Base-by-base conservation (phyloP, 305 asterid genomes). In the Solanum hybrid region DNA sequence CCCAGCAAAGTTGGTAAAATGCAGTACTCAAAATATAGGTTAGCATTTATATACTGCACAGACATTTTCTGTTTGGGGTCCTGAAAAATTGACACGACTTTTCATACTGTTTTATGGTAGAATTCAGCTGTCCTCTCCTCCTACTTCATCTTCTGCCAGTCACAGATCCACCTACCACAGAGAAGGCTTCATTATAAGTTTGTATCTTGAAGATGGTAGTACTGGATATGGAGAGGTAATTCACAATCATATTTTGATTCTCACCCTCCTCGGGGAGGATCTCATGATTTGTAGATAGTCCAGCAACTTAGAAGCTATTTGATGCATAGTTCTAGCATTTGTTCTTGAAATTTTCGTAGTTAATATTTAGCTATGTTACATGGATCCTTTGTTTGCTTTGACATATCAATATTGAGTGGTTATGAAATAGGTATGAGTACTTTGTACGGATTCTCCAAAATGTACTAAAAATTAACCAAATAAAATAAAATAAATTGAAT, bases 211-310 rank as follows among this genome's bases (percentile, higher is more conserved):
- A 76, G 98, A 95, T 92, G 99, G 99, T 88, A 93, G 94, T 90
- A 91, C 91, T 78, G 99, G 99, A 79, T 93, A 91, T 82, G 99
- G 99, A 66, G 99, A 98, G 98, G 99, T 97, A 90, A 91, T 79
- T 73, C 71, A 24, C 79, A 84, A n/a, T 64, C 32, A 75, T 89
- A 82, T 46, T 77, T 88, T 88, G 64, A 27, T 46, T 42, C 38
- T 82, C 37, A 17, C 17, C n/a, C n/a, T 51, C 31, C 87, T 32
- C 17, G 31, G 88, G 86, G 51, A 85, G 76, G 14, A 34, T 85
- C 77, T 22, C 88, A 56, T 85, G 32, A 31, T 85, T 85, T 73
- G 87, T 84, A 84, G 87, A 51, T 51, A 46, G 69, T 84, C 11
- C 40, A 3, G 27, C 72, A 82, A 81, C 38, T 42, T 42, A 31